Evolutionary conservation across 345 rosid genomes (phyloP).

Genomic region (Citrus mangshanensis): DNA sequence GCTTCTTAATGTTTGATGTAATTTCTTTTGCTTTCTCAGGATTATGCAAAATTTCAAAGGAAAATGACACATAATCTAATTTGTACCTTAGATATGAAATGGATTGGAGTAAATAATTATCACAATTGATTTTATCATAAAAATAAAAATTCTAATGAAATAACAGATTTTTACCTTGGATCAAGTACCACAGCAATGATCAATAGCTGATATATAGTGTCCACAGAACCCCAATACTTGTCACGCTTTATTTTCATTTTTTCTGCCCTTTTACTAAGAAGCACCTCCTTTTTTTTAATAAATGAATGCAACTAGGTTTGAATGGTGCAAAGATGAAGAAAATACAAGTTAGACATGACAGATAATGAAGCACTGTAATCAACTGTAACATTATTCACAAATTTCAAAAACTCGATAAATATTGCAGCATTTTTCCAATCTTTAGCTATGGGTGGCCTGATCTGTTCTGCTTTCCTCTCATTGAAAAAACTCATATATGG

Average conservation of each 20-base stretch:
- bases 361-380: not conserved
- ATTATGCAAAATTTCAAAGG: not conserved
- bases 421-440: too few relatives aligned
- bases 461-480: too few relatives aligned
- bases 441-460: too few relatives aligned
- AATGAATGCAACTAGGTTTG: too few relatives aligned
- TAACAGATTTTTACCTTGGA: not conserved
- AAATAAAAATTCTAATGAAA: not conserved
- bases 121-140: not conserved
- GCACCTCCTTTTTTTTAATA: too few relatives aligned
- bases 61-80: not conserved
- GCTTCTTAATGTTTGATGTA: not conserved
- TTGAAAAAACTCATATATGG: too few relatives aligned
- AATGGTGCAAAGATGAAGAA: too few relatives aligned
- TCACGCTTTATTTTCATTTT: too few relatives aligned
- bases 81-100: not conserved
- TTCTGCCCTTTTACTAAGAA: too few relatives aligned
- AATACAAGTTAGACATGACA: not conserved
- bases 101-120: not conserved
- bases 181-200: not conserved
- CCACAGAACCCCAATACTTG: not conserved
- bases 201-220: not conserved
- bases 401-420: too few relatives aligned
- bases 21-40: not conserved
- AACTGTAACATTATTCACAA: too few relatives aligned